phyloP scores from a whole-genome alignment of 352 stramenopile species.

The Pythium volutum region DNA sequence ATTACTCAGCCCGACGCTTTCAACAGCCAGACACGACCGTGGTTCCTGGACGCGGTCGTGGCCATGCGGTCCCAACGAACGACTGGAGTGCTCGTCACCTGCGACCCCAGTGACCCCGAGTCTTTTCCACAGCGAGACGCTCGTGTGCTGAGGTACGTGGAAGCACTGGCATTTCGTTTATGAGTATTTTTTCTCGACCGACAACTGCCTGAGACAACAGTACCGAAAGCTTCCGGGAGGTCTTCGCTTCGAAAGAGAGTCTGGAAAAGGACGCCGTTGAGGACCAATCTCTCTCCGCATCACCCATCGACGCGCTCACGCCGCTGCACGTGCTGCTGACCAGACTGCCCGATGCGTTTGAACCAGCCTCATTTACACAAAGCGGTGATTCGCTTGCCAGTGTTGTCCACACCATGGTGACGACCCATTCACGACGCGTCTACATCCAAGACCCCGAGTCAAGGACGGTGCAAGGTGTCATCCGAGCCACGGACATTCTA shows the following conservation, averaged over 20 bases:
- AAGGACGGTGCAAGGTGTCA: slow-evolving; percentile 26
- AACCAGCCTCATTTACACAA: slow-evolving; percentile 17
- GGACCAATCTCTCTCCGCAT: not conserved
- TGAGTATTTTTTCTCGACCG: not conserved
- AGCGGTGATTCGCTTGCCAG: slow-evolving; percentile 40
- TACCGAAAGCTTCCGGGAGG: slow-evolving; percentile 5
- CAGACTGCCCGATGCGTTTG: not conserved
- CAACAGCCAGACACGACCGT: not conserved
- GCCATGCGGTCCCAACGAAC: slow-evolving; percentile 31
- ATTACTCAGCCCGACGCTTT: not conserved
- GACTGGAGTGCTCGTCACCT: slow-evolving; percentile 28
- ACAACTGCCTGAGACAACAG: not conserved
- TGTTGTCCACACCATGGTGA: slow-evolving; percentile 45
- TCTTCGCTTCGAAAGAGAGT: slow-evolving; percentile 1
- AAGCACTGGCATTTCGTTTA: not conserved
- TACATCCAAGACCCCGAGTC: slow-evolving; percentile 14
- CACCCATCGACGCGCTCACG: slow-evolving; percentile 1
- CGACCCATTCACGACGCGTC: slow-evolving; percentile 31
- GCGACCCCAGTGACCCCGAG: not conserved
- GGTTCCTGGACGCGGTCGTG: slow-evolving; percentile 32
- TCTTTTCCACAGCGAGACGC: not conserved
- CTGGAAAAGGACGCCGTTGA: not conserved
- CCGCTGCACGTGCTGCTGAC: slow-evolving; percentile 31
- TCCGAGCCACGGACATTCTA: slow-evolving; percentile 54
- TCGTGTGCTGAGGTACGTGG: slow-evolving; percentile 1